Evolutionary conservation across 495 filamentous ascomycete species (phyloP).

Genomic region (Hyaloscypha variabilis): DNA sequence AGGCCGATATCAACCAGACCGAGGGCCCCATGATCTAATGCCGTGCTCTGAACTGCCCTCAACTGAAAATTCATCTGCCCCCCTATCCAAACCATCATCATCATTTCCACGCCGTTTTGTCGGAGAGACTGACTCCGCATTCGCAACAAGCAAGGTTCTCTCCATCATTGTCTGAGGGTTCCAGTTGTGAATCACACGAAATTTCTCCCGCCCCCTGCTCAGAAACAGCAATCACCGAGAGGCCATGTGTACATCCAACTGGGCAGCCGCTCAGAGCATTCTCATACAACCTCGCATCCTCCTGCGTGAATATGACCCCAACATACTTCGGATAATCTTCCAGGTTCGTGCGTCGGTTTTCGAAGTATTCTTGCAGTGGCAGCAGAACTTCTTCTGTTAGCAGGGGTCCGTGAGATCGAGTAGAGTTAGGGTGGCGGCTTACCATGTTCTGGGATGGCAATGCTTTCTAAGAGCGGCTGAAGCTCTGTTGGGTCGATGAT

Average conservation of each 20-base stretch:
- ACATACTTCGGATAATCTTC: neutral
- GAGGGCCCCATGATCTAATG: too few species aligned
- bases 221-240: neutral
- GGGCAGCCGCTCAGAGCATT: neutral
- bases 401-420: too few species aligned
- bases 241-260: slow-evolving; percentile 27
- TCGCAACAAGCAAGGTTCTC: too few species aligned
- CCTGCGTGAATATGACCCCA: neutral
- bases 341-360: neutral
- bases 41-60: too few species aligned
- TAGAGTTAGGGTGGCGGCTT: too few species aligned
- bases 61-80: too few species aligned
- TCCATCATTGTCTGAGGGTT: too few species aligned
- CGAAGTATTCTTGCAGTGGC: neutral
- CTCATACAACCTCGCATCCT: neutral
- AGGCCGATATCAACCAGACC: too few species aligned
- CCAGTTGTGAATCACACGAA: neutral
- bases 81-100: too few species aligned
- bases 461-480: neutral
- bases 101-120: too few species aligned
- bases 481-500: neutral
- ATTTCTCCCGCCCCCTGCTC: neutral
- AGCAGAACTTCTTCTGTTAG: neutral
- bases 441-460: neutral
- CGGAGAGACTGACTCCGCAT: too few species aligned